Percentiles rank a stretch among this genome's conserved stretches.
Evolutionary conservation across 208 protist species (phyloP).

Genomic region (Tritrichomonas foetus): DNA sequence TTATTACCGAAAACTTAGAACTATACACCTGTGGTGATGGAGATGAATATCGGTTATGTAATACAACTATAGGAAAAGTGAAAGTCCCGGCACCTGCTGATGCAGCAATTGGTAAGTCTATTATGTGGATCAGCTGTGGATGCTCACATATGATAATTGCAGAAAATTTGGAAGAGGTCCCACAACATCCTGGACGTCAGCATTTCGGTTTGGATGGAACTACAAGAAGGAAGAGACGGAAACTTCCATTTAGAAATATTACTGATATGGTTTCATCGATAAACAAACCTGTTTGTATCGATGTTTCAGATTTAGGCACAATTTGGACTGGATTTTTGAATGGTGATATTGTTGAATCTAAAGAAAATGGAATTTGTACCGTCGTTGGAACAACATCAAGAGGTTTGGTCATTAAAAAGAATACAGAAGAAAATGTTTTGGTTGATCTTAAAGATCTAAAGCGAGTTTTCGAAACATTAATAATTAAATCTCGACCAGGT

Average conservation of each 20-base stretch:
- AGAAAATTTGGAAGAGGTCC: neutral
- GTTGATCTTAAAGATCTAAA: neutral
- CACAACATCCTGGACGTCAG: neutral
- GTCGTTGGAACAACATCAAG: neutral
- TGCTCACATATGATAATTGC: constrained; percentile 8
- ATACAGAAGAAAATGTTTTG: neutral
- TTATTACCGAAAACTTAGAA: neutral
- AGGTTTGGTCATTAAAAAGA: neutral
- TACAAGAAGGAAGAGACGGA: neutral
- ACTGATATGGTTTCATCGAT: neutral
- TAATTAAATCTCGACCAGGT: neutral
- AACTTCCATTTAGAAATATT: neutral
- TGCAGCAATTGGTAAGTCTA: neutral
- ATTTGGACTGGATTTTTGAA: neutral
- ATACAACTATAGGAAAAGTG: neutral
- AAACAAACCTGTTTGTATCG: neutral
- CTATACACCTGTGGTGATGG: constrained; percentile 7
- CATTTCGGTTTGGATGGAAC: neutral
- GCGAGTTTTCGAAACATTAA: neutral
- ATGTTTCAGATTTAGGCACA: neutral
- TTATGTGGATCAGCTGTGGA: neutral
- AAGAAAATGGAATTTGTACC: neutral
- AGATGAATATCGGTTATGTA: neutral
- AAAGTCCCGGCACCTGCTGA: neutral
- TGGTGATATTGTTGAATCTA: neutral